phyloP scores from a whole-genome alignment of 2,329 filamentous ascomycete genomes.

The Penicillium glabrum region DNA sequence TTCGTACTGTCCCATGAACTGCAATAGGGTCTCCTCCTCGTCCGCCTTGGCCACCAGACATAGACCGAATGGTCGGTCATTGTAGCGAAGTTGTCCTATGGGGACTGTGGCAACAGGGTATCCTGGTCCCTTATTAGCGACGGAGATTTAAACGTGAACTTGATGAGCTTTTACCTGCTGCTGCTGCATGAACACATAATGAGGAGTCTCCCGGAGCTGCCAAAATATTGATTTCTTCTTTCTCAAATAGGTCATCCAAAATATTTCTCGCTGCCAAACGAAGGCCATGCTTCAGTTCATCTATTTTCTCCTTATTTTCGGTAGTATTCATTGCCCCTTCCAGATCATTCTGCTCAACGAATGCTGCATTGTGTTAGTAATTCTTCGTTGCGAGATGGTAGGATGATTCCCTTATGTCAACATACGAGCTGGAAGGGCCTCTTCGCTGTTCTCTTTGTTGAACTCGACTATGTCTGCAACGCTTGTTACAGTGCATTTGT shows the following conservation, averaged over 20 bases:
- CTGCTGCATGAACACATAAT: constrained; percentile 11
- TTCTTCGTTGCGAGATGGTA: background rate
- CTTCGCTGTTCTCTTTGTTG: background rate
- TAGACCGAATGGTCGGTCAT: constrained; percentile 27
- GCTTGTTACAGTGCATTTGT: background rate
- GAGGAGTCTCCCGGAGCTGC: constrained; percentile 8
- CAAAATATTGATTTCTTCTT: constrained; percentile 2
- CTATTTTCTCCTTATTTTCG: background rate
- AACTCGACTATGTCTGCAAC: background rate
- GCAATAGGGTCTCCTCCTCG: constrained; percentile 19
- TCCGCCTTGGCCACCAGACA: constrained; percentile 22
- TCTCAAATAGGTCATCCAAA: background rate
- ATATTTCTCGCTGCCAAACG: background rate
- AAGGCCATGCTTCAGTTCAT: background rate
- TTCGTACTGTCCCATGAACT: constrained; percentile 22
- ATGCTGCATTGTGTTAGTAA: background rate
- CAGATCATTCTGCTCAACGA: background rate
- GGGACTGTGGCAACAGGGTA: constrained; percentile 30
- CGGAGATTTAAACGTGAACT: background rate
- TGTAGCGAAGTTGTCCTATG: constrained; percentile 20
- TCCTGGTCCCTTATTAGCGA: constrained; percentile 9
- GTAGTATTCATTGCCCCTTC: background rate
- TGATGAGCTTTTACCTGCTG: constrained; percentile 13
- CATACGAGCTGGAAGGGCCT: background rate
- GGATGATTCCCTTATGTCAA: background rate